Conservation (phyloP, 2,329 filamentous ascomycete species). For the Sporothrix phasma region DNA sequence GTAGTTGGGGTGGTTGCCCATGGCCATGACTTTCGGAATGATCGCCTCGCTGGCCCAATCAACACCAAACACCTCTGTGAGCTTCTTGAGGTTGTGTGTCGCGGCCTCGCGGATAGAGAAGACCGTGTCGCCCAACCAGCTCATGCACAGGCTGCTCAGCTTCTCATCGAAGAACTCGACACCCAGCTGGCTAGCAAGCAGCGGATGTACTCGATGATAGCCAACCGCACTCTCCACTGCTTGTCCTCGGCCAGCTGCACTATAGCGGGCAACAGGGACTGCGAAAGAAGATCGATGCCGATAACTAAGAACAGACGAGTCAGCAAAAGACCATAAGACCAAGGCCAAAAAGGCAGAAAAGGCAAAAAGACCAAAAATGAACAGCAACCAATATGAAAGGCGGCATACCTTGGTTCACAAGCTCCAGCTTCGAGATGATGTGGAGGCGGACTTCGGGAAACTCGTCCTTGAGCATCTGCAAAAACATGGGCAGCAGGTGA, state of each 20-base stretch:
- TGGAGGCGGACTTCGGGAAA: constrained; percentile 96
- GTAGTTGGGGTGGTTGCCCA: constrained; percentile 98
- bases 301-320: constrained; percentile 54
- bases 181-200: constrained; percentile 88
- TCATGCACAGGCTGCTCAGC: constrained; percentile 90
- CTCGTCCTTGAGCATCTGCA: constrained; percentile 99
- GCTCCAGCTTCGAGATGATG: constrained; percentile 98
- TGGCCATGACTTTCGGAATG: constrained; percentile 95
- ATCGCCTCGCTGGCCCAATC: constrained; percentile 96
- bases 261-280: constrained; percentile 92
- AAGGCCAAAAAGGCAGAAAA: too few species aligned
- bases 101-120: constrained; percentile 98
- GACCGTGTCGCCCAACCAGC: constrained; percentile 95
- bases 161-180: constrained; percentile 99
- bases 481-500: constrained; percentile 95
- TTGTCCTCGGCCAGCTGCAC: constrained; percentile 97
- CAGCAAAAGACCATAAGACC: neutral
- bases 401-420: constrained; percentile 80
- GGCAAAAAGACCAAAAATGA: constrained; percentile 18
- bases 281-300: constrained; percentile 91
- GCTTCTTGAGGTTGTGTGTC: constrained; percentile 94
- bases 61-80: constrained; percentile 96
- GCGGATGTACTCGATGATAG: constrained; percentile 99
- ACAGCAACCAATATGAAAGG: neutral
- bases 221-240: constrained; percentile 94